Conservation (phyloP, 768 basidiomycete genomes). For the Podaxis sp. region DNA sequence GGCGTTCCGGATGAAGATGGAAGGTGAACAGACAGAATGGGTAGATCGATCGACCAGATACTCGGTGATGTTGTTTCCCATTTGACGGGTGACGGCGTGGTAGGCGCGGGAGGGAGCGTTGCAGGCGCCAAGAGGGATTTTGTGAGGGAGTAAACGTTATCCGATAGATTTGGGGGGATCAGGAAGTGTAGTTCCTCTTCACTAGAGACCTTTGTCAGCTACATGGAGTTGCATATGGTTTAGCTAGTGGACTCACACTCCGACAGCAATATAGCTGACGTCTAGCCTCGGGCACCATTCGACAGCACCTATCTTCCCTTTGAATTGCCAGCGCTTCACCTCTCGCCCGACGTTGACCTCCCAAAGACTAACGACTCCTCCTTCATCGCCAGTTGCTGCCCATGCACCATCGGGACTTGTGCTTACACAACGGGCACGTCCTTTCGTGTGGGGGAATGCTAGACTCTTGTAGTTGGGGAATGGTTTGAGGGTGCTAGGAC, state of each 20-base stretch:
- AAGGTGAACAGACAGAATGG: constrained; percentile 61
- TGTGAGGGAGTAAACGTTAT: constrained; percentile 55
- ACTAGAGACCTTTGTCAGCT: constrained; percentile 39
- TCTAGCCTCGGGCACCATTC: constrained; percentile 95
- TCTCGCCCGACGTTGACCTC: constrained; percentile 89
- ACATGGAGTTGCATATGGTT: constrained; percentile 11
- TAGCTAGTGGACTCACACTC: constrained; percentile 57
- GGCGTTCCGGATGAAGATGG: constrained; percentile 68
- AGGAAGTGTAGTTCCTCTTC: constrained; percentile 81
- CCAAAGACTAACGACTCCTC: constrained; percentile 85
- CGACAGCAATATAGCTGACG: constrained; percentile 75
- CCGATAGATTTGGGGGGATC: constrained; percentile 76
- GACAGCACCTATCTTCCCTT: constrained; percentile 74
- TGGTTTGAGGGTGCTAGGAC: constrained; percentile 85
- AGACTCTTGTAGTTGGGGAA: constrained; percentile 90
- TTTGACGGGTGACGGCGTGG: constrained; percentile 64
- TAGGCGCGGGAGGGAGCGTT: constrained; percentile 56
- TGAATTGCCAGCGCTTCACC: constrained; percentile 83
- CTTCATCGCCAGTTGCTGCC: constrained; percentile 90
- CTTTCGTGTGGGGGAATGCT: constrained; percentile 62
- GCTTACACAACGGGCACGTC: constrained; percentile 71
- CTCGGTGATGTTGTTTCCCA: constrained; percentile 57
- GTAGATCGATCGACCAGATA: constrained; percentile 48
- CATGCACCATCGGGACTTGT: constrained; percentile 89
- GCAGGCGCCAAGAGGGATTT: constrained; percentile 62